phyloP scores from a whole-genome alignment of 371 early-diverging fungal genomes.

The Mortierella sp. region DNA sequence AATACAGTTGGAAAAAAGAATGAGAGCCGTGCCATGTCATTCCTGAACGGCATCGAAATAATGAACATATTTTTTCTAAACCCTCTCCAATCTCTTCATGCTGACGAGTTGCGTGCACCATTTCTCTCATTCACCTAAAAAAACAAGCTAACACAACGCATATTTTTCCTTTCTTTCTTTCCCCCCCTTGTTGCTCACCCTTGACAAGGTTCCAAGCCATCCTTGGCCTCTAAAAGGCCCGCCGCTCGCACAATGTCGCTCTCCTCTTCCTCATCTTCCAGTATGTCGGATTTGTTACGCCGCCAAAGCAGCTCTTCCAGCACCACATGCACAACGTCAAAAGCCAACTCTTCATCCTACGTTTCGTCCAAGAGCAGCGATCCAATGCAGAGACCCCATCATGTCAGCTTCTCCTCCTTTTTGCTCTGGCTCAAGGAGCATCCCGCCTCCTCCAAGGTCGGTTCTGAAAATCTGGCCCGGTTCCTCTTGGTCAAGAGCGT shows the following conservation, averaged over 20 bases:
- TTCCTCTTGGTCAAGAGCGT: conserved; percentile 52
- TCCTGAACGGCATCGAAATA: background rate
- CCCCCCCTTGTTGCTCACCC: background rate
- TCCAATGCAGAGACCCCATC: conserved; percentile 19
- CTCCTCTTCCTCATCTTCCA: conserved; percentile 17
- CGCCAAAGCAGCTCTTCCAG: conserved; percentile 23
- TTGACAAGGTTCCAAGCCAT: conserved; percentile 17
- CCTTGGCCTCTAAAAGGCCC: conserved; percentile 20
- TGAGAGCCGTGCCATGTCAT: background rate
- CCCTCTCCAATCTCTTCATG: background rate
- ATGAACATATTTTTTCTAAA: background rate
- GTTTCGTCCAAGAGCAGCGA: conserved; percentile 10
- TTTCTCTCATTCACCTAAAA: background rate
- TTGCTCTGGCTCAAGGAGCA: conserved; percentile 52
- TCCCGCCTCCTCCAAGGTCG: conserved; percentile 47
- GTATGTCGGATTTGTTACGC: conserved; percentile 28
- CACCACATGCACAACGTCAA: conserved; percentile 11
- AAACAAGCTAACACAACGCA: background rate
- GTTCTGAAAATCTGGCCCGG: conserved; percentile 46
- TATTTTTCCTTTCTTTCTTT: background rate
- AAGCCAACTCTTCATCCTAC: background rate
- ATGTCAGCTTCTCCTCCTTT: conserved; percentile 32
- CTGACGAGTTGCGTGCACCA: background rate
- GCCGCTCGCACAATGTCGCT: conserved; percentile 25
- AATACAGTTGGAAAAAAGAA: background rate